Percentiles rank a stretch among this genome's conserved stretches.
These are phyloP conservation scores for Xylaria scruposa DNA, from an alignment of 495 filamentous ascomycete species.

Conservation along the genomic window DNA sequence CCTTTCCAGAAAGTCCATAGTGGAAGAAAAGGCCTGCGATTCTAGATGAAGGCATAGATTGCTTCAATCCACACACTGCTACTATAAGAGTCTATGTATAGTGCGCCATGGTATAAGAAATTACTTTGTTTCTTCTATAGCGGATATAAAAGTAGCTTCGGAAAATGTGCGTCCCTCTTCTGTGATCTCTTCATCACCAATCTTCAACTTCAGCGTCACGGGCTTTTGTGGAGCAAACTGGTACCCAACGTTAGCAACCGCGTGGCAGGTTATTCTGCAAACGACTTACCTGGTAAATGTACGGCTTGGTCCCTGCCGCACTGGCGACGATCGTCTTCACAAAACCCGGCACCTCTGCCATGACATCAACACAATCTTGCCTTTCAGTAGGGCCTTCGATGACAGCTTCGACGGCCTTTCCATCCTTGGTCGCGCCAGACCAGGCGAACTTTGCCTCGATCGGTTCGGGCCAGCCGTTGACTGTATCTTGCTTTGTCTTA, in stretches of 20 bases:
- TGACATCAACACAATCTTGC: constrained; percentile 88
- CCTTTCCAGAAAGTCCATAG: constrained; percentile 6
- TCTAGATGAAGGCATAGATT: constrained; percentile 8
- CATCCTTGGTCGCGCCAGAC: constrained; percentile 79
- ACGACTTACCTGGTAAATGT: constrained; percentile 86
- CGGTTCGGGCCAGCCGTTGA: constrained; percentile 90
- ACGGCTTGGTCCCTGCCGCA: constrained; percentile 89
- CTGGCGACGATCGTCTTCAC: constrained; percentile 90
- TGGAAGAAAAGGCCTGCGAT: background rate
- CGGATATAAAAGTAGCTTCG: constrained; percentile 92
- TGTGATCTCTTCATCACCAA: constrained; percentile 74
- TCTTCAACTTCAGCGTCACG: constrained; percentile 78
- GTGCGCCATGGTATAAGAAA: constrained; percentile 11
- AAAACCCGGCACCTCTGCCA: constrained; percentile 94
- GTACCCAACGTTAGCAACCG: constrained; percentile 18
- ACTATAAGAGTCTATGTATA: constrained; percentile 14
- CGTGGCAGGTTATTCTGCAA: background rate
- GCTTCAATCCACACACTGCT: constrained; percentile 15
- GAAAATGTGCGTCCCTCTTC: constrained; percentile 81
- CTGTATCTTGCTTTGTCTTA: constrained; percentile 68
- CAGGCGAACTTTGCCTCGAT: constrained; percentile 75
- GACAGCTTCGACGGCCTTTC: constrained; percentile 69
- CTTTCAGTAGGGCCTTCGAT: constrained; percentile 76
- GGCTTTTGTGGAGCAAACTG: constrained; percentile 69
- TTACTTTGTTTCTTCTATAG: constrained; percentile 30